Percentiles rank a stretch among this genome's conserved stretches.
phyloP scores from a whole-genome alignment of 2,329 filamentous ascomycete genomes.

The Diaporthe aspalathi region DNA sequence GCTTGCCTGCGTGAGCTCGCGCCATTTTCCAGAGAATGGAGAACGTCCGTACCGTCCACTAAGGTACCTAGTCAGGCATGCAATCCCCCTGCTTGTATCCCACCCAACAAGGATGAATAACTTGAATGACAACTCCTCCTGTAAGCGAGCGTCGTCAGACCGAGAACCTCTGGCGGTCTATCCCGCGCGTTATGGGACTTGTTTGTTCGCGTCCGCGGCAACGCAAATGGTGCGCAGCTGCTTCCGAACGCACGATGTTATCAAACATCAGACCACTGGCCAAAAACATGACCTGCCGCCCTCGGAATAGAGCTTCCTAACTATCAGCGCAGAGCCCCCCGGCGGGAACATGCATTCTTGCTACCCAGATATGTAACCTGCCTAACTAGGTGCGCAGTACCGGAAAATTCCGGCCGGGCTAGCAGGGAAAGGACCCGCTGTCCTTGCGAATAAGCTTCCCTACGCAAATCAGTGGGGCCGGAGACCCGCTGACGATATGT shows the following conservation, averaged over 20 bases:
- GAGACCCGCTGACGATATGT: not conserved
- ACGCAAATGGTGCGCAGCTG: no score
- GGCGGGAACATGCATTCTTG: no score
- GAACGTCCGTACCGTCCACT: not conserved
- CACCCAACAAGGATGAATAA: not conserved
- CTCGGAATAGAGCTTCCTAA: not conserved
- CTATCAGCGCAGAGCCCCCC: not conserved
- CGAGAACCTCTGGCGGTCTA: not conserved
- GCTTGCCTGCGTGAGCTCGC: not conserved
- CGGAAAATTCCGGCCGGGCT: not conserved
- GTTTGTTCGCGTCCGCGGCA: not conserved
- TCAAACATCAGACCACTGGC: not conserved
- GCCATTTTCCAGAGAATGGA: not conserved
- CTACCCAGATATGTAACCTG: not conserved
- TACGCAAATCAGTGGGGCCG: not conserved
- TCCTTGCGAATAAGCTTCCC: constrained; percentile 7
- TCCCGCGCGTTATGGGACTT: no score
- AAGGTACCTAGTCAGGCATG: not conserved
- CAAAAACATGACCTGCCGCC: not conserved
- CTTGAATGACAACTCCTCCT: no score
- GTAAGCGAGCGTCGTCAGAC: not conserved
- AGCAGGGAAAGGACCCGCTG: not conserved
- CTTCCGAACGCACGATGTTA: not conserved
- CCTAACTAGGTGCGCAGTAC: not conserved
- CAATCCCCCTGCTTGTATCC: not conserved